phyloP scores from a whole-genome alignment of 371 early-diverging fungal genomes.

The Pancytospora philotis region DNA sequence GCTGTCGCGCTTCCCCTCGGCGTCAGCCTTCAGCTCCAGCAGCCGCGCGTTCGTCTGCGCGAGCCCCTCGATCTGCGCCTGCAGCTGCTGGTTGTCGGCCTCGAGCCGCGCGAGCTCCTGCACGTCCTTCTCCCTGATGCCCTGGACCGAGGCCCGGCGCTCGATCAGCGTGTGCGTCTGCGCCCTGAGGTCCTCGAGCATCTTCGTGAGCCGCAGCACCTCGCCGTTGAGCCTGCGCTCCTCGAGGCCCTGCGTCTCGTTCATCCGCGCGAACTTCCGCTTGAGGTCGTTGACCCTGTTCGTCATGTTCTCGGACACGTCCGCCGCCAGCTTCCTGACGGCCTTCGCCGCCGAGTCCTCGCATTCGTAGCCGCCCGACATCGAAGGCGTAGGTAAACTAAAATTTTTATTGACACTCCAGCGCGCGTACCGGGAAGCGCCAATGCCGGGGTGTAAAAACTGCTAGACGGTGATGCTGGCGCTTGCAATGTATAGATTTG shows the following conservation, averaged over 20 bases:
- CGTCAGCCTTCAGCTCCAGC: conserved; percentile 3
- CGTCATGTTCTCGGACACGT: not conserved
- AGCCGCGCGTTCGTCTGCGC: conserved; percentile 12
- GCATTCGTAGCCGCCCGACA: too few species aligned
- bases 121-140: conserved; percentile 1
- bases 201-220: not conserved
- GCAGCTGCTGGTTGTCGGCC: conserved; percentile 31
- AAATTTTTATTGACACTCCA: too few species aligned
- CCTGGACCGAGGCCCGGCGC: not conserved
- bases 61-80: conserved; percentile 23
- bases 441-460: too few species aligned
- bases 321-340: not conserved
- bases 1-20: conserved; percentile 4
- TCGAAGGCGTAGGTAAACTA: too few species aligned
- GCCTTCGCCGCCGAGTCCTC: not conserved
- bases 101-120: conserved; percentile 27
- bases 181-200: not conserved
- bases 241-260: not conserved
- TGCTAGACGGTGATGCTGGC: too few species aligned
- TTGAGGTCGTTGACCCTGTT: not conserved
- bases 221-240: not conserved
- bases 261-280: not conserved
- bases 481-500: too few species aligned
- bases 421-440: too few species aligned
- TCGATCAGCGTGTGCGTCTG: conserved; percentile 1